These are phyloP conservation scores for Tolypocladium paradoxum DNA, from an alignment of 2,329 filamentous ascomycete species.

Conservation along the genomic window DNA sequence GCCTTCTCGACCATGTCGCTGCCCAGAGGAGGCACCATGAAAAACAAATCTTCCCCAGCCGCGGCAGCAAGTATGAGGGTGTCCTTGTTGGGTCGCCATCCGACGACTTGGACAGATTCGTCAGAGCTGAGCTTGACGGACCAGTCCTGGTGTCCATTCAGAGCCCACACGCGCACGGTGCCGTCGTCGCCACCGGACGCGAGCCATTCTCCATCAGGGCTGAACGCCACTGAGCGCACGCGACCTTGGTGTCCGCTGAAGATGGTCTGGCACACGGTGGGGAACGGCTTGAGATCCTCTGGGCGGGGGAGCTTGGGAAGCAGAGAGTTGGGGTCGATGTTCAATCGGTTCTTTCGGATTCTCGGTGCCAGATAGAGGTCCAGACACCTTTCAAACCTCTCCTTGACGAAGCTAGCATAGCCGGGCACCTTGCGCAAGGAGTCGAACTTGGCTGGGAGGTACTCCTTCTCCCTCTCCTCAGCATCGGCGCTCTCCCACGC, in stretches of 20 bases:
- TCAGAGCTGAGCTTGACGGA: slow-evolving; percentile 67
- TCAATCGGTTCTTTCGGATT: slow-evolving; percentile 84
- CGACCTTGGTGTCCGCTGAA: slow-evolving; percentile 84
- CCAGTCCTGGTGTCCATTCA: slow-evolving; percentile 85
- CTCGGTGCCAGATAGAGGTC: slow-evolving; percentile 92
- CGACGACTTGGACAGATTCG: slow-evolving; percentile 71
- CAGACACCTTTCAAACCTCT: slow-evolving; percentile 89
- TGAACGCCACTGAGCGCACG: slow-evolving; percentile 74
- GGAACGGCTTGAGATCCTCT: slow-evolving; percentile 90
- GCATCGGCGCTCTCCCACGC: slow-evolving; percentile 79
- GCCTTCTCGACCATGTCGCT: slow-evolving; percentile 63
- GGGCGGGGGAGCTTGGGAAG: slow-evolving; percentile 88
- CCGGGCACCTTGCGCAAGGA: slow-evolving; percentile 85
- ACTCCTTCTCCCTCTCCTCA: slow-evolving; percentile 85
- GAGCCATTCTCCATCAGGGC: slow-evolving; percentile 75
- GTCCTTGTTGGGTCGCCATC: slow-evolving; percentile 81
- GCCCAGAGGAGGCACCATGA: slow-evolving; percentile 67
- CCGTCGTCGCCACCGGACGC: slow-evolving; percentile 94
- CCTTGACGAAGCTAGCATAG: slow-evolving; percentile 83
- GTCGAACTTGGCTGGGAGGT: slow-evolving; percentile 70
- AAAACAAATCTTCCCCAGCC: slow-evolving; percentile 73
- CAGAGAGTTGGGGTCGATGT: slow-evolving; percentile 89
- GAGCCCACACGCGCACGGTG: slow-evolving; percentile 81
- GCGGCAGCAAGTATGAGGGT: slow-evolving; percentile 73
- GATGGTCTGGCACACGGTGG: slow-evolving; percentile 76